Evolutionary conservation across 2,329 filamentous ascomycete genomes (phyloP), one percentile per base, ranked within the genome.

Genomic region (Amphichorda felina): DNA sequence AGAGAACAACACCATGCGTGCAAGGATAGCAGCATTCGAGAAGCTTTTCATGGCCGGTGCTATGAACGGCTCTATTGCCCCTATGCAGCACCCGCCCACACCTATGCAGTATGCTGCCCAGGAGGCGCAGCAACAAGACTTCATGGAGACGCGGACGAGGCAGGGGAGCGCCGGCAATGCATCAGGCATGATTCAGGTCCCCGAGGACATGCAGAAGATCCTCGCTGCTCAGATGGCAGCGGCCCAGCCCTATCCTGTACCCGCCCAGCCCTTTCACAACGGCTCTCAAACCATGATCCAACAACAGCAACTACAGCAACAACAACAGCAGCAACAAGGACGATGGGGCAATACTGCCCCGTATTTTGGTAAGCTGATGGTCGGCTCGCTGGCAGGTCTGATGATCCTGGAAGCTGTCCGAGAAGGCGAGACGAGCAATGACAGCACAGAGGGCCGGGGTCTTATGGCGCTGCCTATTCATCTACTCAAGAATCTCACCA

Each of bases 381-480:
- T 95, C 5, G 89, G 89, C 29, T 89, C 88, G 14, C 71, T 96
- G 40, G 89, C 88, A 17, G 87, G 86, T 11, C 66, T 96, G 14
- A 94, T 96, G 88, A 71, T 95, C 24, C 61, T 94, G 45, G 87
- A 95, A 59, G 86, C 85, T 1, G 67, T 88, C 37, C 68, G 70
- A 25, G 72, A 82, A 51, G 62, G 78, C 45, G 73, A 86, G 57
- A 58, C 75, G 52, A 72, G 75, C 47, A 71, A 68, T 32, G 77
- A 82, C 34, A 68, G 68, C 2, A 66, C 77, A 5, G 66, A 75
- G 34, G 79, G 79, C 31, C 73, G 75, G 26, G 82, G 82, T 3
- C 66, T 88, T 11, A 71, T 75, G 41, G 72, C 75, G 16, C 40
- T 83, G 14, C 82, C 82, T 1, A 43, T 78, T 17, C 69, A 75